Evolutionary conservation across 768 basidiomycete species (phyloP), one percentile per base, ranked within the genome.

Genomic region (Mycena alexandri): DNA sequence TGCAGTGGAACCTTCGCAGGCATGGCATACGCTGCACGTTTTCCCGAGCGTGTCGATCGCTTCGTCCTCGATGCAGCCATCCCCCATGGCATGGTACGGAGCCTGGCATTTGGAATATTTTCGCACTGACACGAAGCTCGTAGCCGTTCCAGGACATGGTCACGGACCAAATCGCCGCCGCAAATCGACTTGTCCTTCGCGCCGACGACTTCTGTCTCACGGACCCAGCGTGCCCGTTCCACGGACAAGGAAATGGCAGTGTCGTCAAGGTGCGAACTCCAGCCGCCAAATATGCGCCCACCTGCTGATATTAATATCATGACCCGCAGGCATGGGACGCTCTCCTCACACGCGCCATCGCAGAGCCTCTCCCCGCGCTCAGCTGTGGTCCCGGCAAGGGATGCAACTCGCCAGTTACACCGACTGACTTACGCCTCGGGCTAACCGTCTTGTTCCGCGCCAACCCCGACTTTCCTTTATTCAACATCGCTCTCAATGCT

Each of bases 211-310:
- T 63, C 54, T 73, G 72, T 47, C 25, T 62, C 17, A 29, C 34
- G 21, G 67, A 73, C 43, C 12, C 68, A 1, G 33, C 68, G 3
- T 73, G 72, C 50, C 72, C 72, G 1, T 73, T 73, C 42, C 48
- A 72, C 42, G 47, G 56, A 0, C 65, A 72, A 43, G 72, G 72
- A 0, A 73, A 72, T 22, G 71, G 72, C 29, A 67, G 65, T 67
- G 73, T 81, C 83, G 5, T 86, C 82, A 11, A 87, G 75, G 64
- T 70, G 42, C 14, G 58, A 42, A 11, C 10, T 38, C 38, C 14
- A 5, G 9, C 2, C 5, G 2, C 38, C 34, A 22, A 2, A n/a
- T 24, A 22, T 29, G n/a, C n/a, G n/a, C 24, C 7, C 24, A 12
- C 21, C n/a, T 2, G 19, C 4, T 44, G 33, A 10, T 25, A n/a